Conservation (phyloP, 2,329 filamentous ascomycete genomes). For the Botrytis deweyae region DNA sequence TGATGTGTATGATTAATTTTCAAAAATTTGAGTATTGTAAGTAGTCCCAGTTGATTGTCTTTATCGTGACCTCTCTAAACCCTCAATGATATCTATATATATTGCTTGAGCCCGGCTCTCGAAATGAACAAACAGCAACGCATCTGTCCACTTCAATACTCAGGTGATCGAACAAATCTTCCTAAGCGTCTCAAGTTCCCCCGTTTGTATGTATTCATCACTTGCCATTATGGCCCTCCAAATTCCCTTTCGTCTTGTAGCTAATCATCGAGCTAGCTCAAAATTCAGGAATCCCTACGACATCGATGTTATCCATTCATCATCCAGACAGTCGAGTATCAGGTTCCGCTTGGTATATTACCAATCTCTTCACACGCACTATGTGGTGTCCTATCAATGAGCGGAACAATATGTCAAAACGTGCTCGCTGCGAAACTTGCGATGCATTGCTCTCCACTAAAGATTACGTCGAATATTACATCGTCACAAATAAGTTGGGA, state of each 20-base stretch:
- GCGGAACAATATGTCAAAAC: rapidly evolving
- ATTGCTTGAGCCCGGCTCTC: not conserved
- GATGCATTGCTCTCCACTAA: not conserved
- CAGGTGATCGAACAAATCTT: not conserved
- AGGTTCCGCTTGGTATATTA: not conserved
- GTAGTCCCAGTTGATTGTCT: not conserved
- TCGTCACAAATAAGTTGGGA: rapidly evolving
- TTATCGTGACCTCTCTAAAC: not conserved
- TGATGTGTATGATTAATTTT: not conserved
- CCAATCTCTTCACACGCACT: not conserved
- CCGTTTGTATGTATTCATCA: not conserved
- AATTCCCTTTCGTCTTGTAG: not conserved
- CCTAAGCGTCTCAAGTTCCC: not conserved
- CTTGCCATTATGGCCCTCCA: not conserved
- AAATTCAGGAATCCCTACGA: not conserved
- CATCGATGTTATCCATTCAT: not conserved
- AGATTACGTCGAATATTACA: not conserved
- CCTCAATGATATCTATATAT: not conserved
- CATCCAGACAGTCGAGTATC: not conserved
- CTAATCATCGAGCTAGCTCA: not conserved
- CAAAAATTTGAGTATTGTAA: not conserved
- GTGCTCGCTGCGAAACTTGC: rapidly evolving
- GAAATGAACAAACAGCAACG: not conserved
- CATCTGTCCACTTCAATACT: not conserved
- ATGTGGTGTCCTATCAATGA: not conserved